phyloP scores from a whole-genome alignment of 1,284 basidiomycete genomes.

The Austroboletus rostrupii region DNA sequence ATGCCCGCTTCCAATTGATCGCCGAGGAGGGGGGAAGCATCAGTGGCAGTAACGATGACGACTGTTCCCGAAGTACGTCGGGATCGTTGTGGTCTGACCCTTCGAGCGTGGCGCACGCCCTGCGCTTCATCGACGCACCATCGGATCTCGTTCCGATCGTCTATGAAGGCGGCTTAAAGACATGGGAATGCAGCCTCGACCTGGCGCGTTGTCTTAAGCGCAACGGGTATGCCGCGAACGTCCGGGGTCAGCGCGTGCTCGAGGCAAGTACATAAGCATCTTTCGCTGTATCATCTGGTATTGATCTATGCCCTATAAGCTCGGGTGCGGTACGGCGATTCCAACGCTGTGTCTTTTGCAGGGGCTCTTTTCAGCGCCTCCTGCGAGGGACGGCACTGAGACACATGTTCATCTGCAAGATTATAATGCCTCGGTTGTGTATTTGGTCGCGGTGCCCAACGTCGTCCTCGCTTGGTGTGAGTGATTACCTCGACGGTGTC shows the following conservation, averaged over 20 bases:
- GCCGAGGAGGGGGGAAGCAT: slow-evolving; percentile 37
- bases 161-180: slow-evolving; percentile 96
- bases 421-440: slow-evolving; percentile 84
- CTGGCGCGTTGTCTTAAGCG: slow-evolving; percentile 60
- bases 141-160: slow-evolving; percentile 90
- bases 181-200: slow-evolving; percentile 95
- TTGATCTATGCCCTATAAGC: slow-evolving; percentile 27
- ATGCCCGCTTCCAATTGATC: slow-evolving; percentile 90
- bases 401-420: slow-evolving; percentile 86
- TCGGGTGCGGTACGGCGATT: slow-evolving; percentile 91
- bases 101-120: slow-evolving; percentile 24
- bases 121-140: slow-evolving; percentile 71
- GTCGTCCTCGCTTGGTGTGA: slow-evolving; percentile 82
- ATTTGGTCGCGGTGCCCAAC: slow-evolving; percentile 87
- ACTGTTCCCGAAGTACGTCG: neutral
- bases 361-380: slow-evolving; percentile 48
- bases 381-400: slow-evolving; percentile 18
- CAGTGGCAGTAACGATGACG: neutral
- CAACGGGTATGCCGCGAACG: slow-evolving; percentile 16
- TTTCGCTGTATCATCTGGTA: neutral
- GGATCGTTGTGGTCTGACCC: slow-evolving; percentile 1
- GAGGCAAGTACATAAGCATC: slow-evolving; percentile 49
- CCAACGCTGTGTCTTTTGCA: slow-evolving; percentile 76
- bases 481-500: slow-evolving; percentile 34
- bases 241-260: slow-evolving; percentile 50